A percentile compares a stretch with the other conserved stretches of the same genome.
phyloP scores from a whole-genome alignment of 768 basidiomycete genomes.

The Royoungia palumana region DNA sequence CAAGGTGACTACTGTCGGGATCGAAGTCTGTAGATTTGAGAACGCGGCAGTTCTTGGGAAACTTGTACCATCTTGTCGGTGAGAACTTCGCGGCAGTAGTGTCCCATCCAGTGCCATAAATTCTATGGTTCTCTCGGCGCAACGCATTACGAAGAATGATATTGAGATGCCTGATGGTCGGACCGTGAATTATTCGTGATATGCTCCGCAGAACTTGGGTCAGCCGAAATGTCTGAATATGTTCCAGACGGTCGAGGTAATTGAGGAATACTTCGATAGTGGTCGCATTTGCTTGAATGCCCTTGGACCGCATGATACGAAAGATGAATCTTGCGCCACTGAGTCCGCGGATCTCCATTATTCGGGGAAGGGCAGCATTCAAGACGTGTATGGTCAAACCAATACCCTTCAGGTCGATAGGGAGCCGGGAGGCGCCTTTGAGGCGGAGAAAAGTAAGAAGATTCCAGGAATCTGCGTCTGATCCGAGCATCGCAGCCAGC shows the following conservation, averaged over 20 bases:
- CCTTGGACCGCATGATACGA: constrained; percentile 50
- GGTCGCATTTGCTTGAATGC: constrained; percentile 48
- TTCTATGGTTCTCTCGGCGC: constrained; percentile 47
- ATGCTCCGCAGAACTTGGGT: constrained; percentile 46
- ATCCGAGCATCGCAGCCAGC: constrained; percentile 45
- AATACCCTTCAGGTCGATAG: constrained; percentile 28
- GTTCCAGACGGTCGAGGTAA: constrained; percentile 45
- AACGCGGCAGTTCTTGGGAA: constrained; percentile 11
- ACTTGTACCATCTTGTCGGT: constrained; percentile 21
- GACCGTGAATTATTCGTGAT: constrained; percentile 39
- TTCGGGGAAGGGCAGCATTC: constrained; percentile 57
- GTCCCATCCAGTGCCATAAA: constrained; percentile 48
- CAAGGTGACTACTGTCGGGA: constrained; percentile 43
- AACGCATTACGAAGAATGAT: constrained; percentile 50
- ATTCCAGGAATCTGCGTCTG: constrained; percentile 21
- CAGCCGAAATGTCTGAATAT: constrained; percentile 44
- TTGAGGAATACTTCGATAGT: constrained; percentile 57
- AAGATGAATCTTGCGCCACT: constrained; percentile 44
- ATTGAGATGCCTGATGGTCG: constrained; percentile 58
- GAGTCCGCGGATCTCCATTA: constrained; percentile 49
- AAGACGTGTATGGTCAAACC: constrained; percentile 47
- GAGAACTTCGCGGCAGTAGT: constrained; percentile 39
- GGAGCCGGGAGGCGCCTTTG: constrained; percentile 15
- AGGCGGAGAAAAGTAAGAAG: constrained; percentile 22
- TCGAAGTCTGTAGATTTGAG: constrained; percentile 38